A percentile compares a stretch with the other conserved stretches of the same genome.
phyloP scores from a whole-genome alignment of 129 eudicot genomes.

The carrot (Daucus carota) region DNA sequence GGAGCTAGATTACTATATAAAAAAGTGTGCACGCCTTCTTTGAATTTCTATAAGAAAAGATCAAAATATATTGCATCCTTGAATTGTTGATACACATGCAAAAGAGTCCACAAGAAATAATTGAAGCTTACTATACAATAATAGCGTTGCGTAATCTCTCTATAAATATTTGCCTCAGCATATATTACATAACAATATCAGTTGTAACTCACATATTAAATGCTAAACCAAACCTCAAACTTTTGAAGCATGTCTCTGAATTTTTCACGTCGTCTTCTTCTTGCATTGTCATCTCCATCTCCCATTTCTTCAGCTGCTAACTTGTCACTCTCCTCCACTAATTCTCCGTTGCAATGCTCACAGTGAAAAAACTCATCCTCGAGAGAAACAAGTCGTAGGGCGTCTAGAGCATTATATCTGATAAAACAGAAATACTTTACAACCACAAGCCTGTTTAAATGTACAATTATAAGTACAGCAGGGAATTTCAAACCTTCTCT shows the following conservation, averaged over 20 bases:
- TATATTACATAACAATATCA: neutral
- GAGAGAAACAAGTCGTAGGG: slow-evolving; percentile 50
- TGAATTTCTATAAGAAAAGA: neutral
- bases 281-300: slow-evolving; percentile 92
- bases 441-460: slow-evolving; percentile 9
- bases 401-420: slow-evolving; percentile 98
- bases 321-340: slow-evolving; percentile 90
- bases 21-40: neutral
- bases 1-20: neutral
- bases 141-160: neutral
- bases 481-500: slow-evolving; percentile 30
- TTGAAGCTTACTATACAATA: neutral
- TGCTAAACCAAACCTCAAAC: slow-evolving; percentile 50
- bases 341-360: slow-evolving; percentile 78
- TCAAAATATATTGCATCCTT: neutral
- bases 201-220: neutral
- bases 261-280: slow-evolving; percentile 73
- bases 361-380: slow-evolving; percentile 78
- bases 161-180: neutral
- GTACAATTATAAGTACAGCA: slow-evolving; percentile 24
- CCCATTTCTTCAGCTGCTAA: slow-evolving; percentile 73
- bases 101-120: neutral
- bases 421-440: slow-evolving; percentile 7
- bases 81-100: neutral
- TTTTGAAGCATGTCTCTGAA: slow-evolving; percentile 66